Evolutionary conservation across 495 filamentous ascomycete genomes (phyloP).

Genomic region (Penicillium samsonianum): DNA sequence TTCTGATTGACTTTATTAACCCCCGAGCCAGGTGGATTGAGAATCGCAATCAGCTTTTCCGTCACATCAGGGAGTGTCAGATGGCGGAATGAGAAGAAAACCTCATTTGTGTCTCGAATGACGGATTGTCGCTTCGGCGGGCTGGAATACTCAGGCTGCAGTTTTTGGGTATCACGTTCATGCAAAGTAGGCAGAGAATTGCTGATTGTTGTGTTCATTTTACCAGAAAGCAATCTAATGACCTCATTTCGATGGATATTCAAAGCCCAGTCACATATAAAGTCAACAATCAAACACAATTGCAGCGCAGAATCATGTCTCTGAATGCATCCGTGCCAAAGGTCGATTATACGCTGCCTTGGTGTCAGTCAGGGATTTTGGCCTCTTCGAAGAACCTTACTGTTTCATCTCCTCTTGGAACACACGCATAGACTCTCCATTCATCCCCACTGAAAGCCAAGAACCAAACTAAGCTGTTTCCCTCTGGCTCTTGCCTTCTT

Average conservation of each 20-base stretch:
- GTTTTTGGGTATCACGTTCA: not conserved
- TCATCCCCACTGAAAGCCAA: slow-evolving; percentile 1
- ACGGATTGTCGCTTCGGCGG: not conserved
- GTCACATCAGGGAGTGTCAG: not conserved
- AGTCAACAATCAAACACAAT: slow-evolving; percentile 1
- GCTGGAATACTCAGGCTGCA: not conserved
- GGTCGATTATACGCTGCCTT: slow-evolving; percentile 1
- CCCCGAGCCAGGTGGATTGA: not conserved
- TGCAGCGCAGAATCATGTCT: not conserved
- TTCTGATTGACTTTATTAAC: not conserved
- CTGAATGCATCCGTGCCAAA: not conserved
- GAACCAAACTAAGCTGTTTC: not conserved
- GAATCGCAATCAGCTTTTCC: not conserved
- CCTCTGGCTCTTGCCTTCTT: not conserved
- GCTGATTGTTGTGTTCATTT: no score
- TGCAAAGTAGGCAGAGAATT: not conserved
- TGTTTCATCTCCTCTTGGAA: not conserved
- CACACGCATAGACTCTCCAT: not conserved
- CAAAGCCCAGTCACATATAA: not conserved
- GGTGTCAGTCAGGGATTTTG: not conserved
- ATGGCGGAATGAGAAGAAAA: not conserved
- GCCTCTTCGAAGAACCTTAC: not conserved
- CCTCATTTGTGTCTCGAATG: slow-evolving; percentile 1
- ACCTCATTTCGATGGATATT: not conserved
- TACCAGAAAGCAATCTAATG: not conserved